Base-by-base conservation (phyloP, 345 rosid genomes). In the Syzygium oleosum region DNA sequence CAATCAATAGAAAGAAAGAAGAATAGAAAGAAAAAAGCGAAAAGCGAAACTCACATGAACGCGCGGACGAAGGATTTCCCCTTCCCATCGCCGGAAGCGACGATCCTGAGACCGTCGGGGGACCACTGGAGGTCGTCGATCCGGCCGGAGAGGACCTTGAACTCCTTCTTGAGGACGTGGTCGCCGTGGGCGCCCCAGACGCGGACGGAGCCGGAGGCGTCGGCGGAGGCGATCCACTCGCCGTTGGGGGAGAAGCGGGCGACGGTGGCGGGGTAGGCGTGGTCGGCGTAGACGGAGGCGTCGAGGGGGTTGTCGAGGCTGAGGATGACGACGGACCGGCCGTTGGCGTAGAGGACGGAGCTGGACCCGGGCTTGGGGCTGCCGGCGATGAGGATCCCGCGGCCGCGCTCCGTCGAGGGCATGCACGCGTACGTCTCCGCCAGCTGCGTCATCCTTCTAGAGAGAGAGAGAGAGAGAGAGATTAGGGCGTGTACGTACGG, bases 81-180 rank as follows among this genome's bases (percentile, higher is more conserved):
- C 91, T 95, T 98, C 22, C 99, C 99, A 77, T 96, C 99, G 84
- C 99, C 99, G 14, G 94, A 95, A 1, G 98, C 99, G 22, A 98
- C 99, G 86, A 98, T 95, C 93, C 99, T 88, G 94, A 94, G 85
- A 41, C 99, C 98, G 85, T 98, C 99, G 59, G 98, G 97, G 1
- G 99, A 98, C 99, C 99, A 98, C 90, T 96, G 99, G 7, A 98
- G 97, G 91, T 98, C 99, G 85, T 98, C 99, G 94, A 98, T 96
- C 96, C 99, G 95, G 61, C 99, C 99, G 78, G 98, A 90, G 88
- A 98, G 88, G 84, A 96, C 97, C 91, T 91, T 95, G 87, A 98
- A 98, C 93, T 98, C 99, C 25, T 98, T 95, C 96, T 95, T 98
- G 90, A 98, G 86, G 41, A 98, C 99, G 61, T 93, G 94, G 31